Percentiles rank a stretch among this genome's conserved stretches.
phyloP scores from a whole-genome alignment of 2,329 filamentous ascomycete genomes.

The Calcarisporium arbuscula region DNA sequence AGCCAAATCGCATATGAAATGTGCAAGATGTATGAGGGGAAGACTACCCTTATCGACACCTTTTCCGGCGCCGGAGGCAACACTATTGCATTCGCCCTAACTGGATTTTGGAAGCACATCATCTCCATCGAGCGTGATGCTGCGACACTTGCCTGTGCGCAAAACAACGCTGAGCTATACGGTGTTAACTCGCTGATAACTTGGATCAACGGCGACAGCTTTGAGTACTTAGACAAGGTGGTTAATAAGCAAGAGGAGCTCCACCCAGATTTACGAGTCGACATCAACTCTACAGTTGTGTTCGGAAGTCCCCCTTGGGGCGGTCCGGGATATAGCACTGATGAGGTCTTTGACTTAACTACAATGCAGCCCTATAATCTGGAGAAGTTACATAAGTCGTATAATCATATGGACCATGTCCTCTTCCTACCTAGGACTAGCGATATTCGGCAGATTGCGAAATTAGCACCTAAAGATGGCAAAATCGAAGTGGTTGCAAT shows the following conservation, averaged over 20 bases:
- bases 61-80: slow-evolving; percentile 94
- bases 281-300: slow-evolving; percentile 36
- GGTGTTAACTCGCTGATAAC: slow-evolving; percentile 68
- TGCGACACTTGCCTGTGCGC: slow-evolving; percentile 77
- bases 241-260: slow-evolving; percentile 28
- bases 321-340: slow-evolving; percentile 47
- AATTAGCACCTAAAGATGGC: slow-evolving; percentile 37
- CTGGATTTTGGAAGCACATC: slow-evolving; percentile 71
- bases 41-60: slow-evolving; percentile 71
- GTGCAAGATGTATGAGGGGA: slow-evolving; percentile 58
- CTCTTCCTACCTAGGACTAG: slow-evolving; percentile 84
- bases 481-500: slow-evolving; percentile 77
- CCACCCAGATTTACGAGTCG: slow-evolving; percentile 32
- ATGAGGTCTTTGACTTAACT: slow-evolving; percentile 72
- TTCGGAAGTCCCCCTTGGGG: slow-evolving; percentile 58
- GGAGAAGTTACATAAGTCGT: slow-evolving; percentile 54
- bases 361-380: slow-evolving; percentile 86
- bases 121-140: slow-evolving; percentile 85
- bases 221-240: slow-evolving; percentile 57
- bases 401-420: slow-evolving; percentile 54
- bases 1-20: slow-evolving; percentile 74
- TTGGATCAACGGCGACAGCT: slow-evolving; percentile 84
- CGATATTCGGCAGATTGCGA: slow-evolving; percentile 71
- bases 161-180: slow-evolving; percentile 85
- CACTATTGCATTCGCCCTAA: slow-evolving; percentile 85